Conservation (phyloP, 2,329 filamentous ascomycete genomes). For the Hypoxylon sp. region DNA sequence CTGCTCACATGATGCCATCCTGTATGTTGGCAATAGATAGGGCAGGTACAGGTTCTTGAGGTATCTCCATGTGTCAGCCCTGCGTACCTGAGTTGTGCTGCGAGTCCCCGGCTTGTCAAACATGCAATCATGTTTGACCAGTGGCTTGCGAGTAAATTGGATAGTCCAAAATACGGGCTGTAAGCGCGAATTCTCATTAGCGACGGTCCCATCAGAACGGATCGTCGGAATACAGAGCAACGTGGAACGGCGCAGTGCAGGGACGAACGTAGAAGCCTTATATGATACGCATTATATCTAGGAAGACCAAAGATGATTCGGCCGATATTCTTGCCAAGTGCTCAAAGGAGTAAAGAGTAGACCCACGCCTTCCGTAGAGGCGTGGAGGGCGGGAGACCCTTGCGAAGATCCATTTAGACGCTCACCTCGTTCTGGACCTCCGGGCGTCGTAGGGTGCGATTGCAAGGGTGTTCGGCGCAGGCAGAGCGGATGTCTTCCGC, state of each 20-base stretch:
- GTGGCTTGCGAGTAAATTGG: conserved; percentile 26
- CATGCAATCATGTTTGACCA: conserved; percentile 28
- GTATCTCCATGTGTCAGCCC: conserved; percentile 32
- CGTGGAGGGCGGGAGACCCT: conserved; percentile 29
- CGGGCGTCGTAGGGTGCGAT: conserved; percentile 8
- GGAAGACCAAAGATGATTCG: conserved; percentile 22
- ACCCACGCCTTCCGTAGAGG: conserved; percentile 23
- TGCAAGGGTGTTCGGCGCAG: conserved; percentile 22
- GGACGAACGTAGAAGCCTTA: conserved; percentile 26
- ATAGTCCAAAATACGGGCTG: conserved; percentile 19
- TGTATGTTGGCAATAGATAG: conserved; percentile 25
- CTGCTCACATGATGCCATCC: conserved; percentile 28
- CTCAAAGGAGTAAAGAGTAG: conserved; percentile 12
- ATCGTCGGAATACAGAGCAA: conserved; percentile 37
- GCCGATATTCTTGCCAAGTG: conserved; percentile 23
- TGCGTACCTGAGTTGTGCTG: conserved; percentile 29
- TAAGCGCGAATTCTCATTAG: conserved; percentile 29
- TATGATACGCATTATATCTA: conserved; percentile 20
- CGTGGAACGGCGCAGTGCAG: conserved; percentile 32
- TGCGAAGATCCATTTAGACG: conserved; percentile 36
- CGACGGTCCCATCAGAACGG: conserved; percentile 38
- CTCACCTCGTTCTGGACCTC: conserved; percentile 13
- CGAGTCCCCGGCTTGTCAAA: conserved; percentile 35
- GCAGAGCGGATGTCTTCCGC: conserved; percentile 15
- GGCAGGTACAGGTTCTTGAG: conserved; percentile 17